Base-by-base conservation (phyloP, 371 early-diverging fungal genomes). In the Actinomucor elegans region DNA sequence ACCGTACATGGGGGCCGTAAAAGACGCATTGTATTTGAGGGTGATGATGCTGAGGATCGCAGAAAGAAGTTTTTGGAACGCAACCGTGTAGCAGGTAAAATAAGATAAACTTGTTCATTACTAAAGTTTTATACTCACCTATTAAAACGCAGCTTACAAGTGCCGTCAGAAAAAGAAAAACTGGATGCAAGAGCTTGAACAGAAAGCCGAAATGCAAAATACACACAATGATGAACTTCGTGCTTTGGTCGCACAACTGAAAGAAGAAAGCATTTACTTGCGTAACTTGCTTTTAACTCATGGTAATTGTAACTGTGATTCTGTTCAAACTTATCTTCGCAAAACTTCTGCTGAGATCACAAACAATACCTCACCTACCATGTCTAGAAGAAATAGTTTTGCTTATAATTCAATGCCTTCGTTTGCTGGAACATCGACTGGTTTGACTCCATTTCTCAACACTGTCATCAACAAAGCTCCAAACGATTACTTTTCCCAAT, bases 91-190 rank as follows among this genome's bases (percentile, higher is more conserved):
- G 88, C 88, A 35, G 85, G 81, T 81, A 71, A 57, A 44, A 41
- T 23, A 10, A 44, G 9, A n/a, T 18, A 18, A 32, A 9, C 27
- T 8, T 32, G 4, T 15, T n/a, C n/a, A n/a, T n/a, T n/a, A 52
- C 23, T 21, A 10, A 43, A 34, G 23, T 29, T 3, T 28, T 29
- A 26, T 10, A 20, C 23, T 17, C 23, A 31, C 18, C 17, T 32
- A 20, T 32, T 35, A 18, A 34, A 20, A 23, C 23, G 23, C 60
- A 69, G 91, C 91, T 5, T 82, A 79, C 26, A 88, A 89, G 67
- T 91, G 90, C 57, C 77, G 91, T 42, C 88, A 88, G 69, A 89
- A 87, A 71, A 89, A 88, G 61, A 91, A 91, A 67, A 59, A 71
- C 50, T 87, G 86, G 84, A 68, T 87, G 62, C 70, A 80, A 61